These are phyloP conservation scores for Hyaloscypha hepaticicola DNA, from an alignment of 495 filamentous ascomycete genomes.

Conservation along the genomic window DNA sequence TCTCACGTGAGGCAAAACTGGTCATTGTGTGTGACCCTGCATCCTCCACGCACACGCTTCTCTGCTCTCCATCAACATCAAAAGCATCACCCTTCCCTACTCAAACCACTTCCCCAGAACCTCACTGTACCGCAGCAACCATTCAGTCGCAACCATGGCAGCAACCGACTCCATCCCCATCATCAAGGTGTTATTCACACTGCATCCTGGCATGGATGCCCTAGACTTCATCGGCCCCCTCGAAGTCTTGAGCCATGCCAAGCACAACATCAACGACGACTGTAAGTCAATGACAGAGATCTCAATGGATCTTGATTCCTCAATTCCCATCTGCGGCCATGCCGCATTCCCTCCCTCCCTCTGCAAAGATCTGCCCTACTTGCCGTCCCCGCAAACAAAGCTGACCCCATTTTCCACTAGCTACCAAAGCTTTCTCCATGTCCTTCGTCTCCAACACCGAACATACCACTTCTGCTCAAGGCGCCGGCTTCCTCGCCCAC, in stretches of 20 bases:
- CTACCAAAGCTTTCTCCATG: conserved; percentile 62
- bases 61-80: conserved; percentile 2
- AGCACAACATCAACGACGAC: conserved; percentile 59
- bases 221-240: conserved; percentile 69
- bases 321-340: neutral
- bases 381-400: conserved; percentile 3
- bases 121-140: conserved; percentile 2
- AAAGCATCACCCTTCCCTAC: conserved; percentile 6
- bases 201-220: conserved; percentile 49
- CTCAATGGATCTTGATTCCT: conserved; percentile 12
- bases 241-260: conserved; percentile 58
- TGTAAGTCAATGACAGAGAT: conserved; percentile 44
- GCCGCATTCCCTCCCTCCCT: neutral
- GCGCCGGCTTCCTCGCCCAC: conserved; percentile 73
- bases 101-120: neutral
- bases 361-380: conserved; percentile 8
- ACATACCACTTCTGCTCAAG: conserved; percentile 63
- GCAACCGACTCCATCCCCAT: conserved; percentile 28
- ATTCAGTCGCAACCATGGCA: conserved; percentile 33
- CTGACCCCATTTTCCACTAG: conserved; percentile 33
- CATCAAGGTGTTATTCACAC: conserved; percentile 53
- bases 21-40: conserved; percentile 11
- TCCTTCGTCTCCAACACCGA: conserved; percentile 59
- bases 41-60: conserved; percentile 3
- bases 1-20: conserved; percentile 16